phyloP scores from a whole-genome alignment of 352 stramenopile species.

The Pythium dissotocum region DNA sequence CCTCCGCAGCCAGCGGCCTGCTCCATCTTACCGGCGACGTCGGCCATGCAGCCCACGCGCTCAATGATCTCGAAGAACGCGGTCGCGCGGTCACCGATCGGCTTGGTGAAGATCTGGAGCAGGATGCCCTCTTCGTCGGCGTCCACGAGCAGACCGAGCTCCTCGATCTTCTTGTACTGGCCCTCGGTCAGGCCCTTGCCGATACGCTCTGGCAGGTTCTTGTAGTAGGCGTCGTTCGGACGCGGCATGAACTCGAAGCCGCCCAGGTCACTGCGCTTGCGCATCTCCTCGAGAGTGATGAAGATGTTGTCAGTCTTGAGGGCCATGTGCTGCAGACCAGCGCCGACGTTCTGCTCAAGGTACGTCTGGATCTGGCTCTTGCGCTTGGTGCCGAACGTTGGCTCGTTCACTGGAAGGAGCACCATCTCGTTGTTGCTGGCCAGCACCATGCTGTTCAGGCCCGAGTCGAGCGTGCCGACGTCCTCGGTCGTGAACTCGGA shows the following conservation, averaged over 20 bases:
- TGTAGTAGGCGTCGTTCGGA: slow-evolving; percentile 90
- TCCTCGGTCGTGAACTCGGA: slow-evolving; percentile 95
- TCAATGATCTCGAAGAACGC: slow-evolving; percentile 94
- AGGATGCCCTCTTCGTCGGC: slow-evolving; percentile 95
- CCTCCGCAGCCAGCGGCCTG: slow-evolving; percentile 81
- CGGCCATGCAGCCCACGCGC: slow-evolving; percentile 86
- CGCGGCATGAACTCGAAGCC: slow-evolving; percentile 88
- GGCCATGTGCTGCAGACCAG: slow-evolving; percentile 96
- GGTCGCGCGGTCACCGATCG: slow-evolving; percentile 82
- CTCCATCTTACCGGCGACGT: slow-evolving; percentile 70
- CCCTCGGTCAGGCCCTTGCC: slow-evolving; percentile 74
- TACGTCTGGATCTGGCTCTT: slow-evolving; percentile 97
- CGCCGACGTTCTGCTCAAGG: slow-evolving; percentile 94
- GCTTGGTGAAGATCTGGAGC: slow-evolving; percentile 92
- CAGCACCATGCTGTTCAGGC: slow-evolving; percentile 95
- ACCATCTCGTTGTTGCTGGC: slow-evolving; percentile 94
- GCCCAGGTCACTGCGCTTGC: slow-evolving; percentile 64
- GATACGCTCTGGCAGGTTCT: slow-evolving; percentile 82
- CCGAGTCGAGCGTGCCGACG: slow-evolving; percentile 93
- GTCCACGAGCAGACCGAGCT: slow-evolving; percentile 93
- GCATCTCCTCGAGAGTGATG: slow-evolving; percentile 85
- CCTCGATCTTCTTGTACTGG: slow-evolving; percentile 91
- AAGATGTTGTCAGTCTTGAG: slow-evolving; percentile 97
- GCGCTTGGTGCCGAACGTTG: slow-evolving; percentile 90
- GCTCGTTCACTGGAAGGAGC: slow-evolving; percentile 95